phyloP scores from a whole-genome alignment of 257 asterid species.

The Eucommia ulmoides region DNA sequence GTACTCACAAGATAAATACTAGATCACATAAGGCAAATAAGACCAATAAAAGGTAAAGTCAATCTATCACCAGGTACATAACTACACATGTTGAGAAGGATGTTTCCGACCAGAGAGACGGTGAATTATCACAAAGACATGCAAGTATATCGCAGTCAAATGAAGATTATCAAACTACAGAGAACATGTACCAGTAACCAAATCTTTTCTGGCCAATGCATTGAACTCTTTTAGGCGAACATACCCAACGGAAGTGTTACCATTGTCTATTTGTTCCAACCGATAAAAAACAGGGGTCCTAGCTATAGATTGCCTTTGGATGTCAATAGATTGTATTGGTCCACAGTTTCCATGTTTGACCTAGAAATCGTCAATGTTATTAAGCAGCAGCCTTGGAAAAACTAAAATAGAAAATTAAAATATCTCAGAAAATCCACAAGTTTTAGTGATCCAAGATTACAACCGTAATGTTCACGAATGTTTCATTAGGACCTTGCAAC shows the following conservation, averaged over 20 bases:
- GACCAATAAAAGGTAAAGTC: no score
- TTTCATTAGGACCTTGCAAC: conserved; percentile 85
- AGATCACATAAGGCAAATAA: no score
- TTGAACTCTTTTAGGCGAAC: conserved; percentile 95
- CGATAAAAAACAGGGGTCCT: conserved; percentile 88
- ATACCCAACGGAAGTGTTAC: conserved; percentile 63
- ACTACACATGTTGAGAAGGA: no score
- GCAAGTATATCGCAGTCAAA: no score
- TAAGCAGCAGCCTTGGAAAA: conserved; percentile 5
- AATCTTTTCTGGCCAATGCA: conserved; percentile 92
- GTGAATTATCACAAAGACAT: no score
- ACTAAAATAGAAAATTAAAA: background rate
- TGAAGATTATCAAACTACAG: no score
- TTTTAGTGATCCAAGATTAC: background rate
- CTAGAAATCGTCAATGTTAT: conserved; percentile 27
- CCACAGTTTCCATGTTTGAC: conserved; percentile 98
- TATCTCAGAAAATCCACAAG: background rate
- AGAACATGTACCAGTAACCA: conserved; percentile 78
- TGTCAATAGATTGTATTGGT: conserved; percentile 53
- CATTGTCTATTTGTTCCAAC: conserved; percentile 58
- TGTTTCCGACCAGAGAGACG: no score
- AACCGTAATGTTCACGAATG: conserved; percentile 71
- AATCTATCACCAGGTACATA: no score
- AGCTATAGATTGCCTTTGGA: conserved; percentile 87
- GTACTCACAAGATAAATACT: no score